A percentile compares a stretch with the other conserved stretches of the same genome.
phyloP scores from a whole-genome alignment of 176 grass and related monocot genomes.

The Aegilops speltoides region DNA sequence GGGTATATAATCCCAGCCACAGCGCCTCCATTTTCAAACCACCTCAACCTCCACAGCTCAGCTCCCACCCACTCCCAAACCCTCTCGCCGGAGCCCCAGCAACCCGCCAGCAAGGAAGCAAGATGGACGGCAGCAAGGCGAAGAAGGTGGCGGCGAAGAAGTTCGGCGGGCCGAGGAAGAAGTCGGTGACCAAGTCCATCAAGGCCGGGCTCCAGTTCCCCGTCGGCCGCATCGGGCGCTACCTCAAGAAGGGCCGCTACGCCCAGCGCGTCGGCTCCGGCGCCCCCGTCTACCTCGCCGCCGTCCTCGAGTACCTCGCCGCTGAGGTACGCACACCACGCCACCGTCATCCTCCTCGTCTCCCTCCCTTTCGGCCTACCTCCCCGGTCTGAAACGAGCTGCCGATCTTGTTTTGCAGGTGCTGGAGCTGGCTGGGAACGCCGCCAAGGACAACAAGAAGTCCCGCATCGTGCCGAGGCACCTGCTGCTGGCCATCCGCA shows the following conservation, averaged over 20 bases:
- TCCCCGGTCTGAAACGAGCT: background rate
- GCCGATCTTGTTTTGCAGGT: background rate
- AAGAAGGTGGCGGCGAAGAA: constrained; percentile 41
- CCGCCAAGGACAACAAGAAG: constrained; percentile 52
- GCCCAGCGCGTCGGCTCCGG: constrained; percentile 53
- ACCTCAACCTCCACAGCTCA: background rate
- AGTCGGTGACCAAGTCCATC: constrained; percentile 44
- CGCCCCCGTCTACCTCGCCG: constrained; percentile 76
- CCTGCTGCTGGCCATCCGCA: constrained; percentile 44
- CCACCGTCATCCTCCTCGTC: accelerated
- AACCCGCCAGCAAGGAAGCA: no score
- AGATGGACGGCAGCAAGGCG: constrained; percentile 35
- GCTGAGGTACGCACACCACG: background rate
- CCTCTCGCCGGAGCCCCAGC: background rate
- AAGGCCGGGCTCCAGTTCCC: constrained; percentile 63
- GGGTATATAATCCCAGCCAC: background rate
- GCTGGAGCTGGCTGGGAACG: constrained; percentile 49
- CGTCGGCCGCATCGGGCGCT: constrained; percentile 40
- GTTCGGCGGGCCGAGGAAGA: constrained; percentile 41
- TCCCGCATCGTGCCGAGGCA: constrained; percentile 40
- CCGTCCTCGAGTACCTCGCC: constrained; percentile 69
- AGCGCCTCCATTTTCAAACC: background rate
- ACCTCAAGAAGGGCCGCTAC: constrained; percentile 58
- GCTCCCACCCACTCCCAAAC: no score
- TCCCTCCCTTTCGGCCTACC: no score